A percentile compares a stretch with the other conserved stretches of the same genome.
These are phyloP conservation scores for Physcia stellaris DNA, from an alignment of 495 filamentous ascomycete species.

Conservation along the genomic window DNA sequence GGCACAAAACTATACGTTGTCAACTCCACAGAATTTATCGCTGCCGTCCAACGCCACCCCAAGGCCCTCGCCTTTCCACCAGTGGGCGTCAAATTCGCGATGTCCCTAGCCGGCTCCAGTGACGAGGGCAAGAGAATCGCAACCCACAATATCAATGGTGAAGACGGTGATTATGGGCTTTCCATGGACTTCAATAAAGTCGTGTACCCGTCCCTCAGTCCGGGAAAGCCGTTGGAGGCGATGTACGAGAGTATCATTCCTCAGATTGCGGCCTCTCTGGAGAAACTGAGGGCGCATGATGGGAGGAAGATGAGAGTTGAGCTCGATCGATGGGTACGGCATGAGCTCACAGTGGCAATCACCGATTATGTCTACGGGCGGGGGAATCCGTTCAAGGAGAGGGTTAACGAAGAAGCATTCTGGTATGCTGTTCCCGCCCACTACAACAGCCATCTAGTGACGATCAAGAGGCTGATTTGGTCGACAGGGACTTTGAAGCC, in stretches of 20 bases:
- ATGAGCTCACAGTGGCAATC: constrained; percentile 33
- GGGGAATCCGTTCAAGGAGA: constrained; percentile 33
- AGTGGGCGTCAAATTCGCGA: constrained; percentile 23
- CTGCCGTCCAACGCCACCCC: constrained; percentile 20
- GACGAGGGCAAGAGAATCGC: constrained; percentile 17
- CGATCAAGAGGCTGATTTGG: no score
- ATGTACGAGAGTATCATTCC: constrained; percentile 24
- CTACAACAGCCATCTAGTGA: no score
- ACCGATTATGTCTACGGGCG: constrained; percentile 35
- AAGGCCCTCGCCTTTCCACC: constrained; percentile 24
- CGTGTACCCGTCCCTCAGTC: constrained; percentile 21
- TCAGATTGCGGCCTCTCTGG: constrained; percentile 14
- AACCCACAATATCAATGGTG: constrained; percentile 16
- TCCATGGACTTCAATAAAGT: constrained; percentile 19
- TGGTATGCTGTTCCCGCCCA: constrained; percentile 21
- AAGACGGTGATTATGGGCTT: constrained; percentile 19
- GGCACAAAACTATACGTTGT: constrained; percentile 27
- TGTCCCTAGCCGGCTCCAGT: constrained; percentile 19
- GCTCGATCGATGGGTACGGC: constrained; percentile 24
- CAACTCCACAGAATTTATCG: constrained; percentile 21
- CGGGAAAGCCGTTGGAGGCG: constrained; percentile 21
- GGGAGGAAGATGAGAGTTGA: background rate
- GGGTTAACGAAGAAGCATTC: constrained; percentile 25
- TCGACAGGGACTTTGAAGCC: constrained; percentile 33
- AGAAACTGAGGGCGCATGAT: constrained; percentile 6